Base-by-base conservation (phyloP, 2,329 filamentous ascomycete genomes). In the Beauveria australis region DNA sequence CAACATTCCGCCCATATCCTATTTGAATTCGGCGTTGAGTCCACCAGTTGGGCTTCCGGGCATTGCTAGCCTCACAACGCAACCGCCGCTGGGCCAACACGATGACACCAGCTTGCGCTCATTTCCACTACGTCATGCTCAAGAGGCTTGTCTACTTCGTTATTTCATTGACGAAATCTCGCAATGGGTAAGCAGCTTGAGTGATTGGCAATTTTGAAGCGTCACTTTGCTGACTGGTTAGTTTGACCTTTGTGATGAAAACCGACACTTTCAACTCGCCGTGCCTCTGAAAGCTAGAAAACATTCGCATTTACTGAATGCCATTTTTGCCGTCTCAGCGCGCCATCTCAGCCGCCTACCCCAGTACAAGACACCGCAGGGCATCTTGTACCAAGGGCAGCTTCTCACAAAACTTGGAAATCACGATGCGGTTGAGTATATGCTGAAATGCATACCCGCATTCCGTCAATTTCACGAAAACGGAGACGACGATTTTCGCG, bases 151-250 rank as follows among this genome's bases (percentile, higher is more conserved):
- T 30, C 63, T 76, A 5, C 64, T 76, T 14, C 65, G 73, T 3
- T 76, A 76, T 55, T 76, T 74, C 61, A 68, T 74, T 10, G 73
- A 76, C 30, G 73, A 76, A 52, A 66, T 76, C 12, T 74, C 74
- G 9, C 73, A 73, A 53, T 76, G 74, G 74, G 74, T 75, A 67
- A 53, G 64, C 18, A 53, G 64, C 18, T 10, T 26, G 6, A 10
- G 5, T 19, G 12, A n/a, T 10, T 37, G 48, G 10, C 8, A 41
- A n/a, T 2, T 18, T 2, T 3, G 24, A 3, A 6, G 41, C 2
- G 1, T 37, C 12, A 9, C 2, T 7, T 51, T 18, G 19, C 22
- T 49, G 30, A 26, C n/a, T n/a, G 12, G 10, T 4, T 43, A 76
- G 74, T 73, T 76, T 60, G 74, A 76, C 33, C 67, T 76, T 1